Percentiles rank a stretch among this genome's conserved stretches.
phyloP scores from a whole-genome alignment of 192 early-diverging fungal species.

The Coemansia sp. region DNA sequence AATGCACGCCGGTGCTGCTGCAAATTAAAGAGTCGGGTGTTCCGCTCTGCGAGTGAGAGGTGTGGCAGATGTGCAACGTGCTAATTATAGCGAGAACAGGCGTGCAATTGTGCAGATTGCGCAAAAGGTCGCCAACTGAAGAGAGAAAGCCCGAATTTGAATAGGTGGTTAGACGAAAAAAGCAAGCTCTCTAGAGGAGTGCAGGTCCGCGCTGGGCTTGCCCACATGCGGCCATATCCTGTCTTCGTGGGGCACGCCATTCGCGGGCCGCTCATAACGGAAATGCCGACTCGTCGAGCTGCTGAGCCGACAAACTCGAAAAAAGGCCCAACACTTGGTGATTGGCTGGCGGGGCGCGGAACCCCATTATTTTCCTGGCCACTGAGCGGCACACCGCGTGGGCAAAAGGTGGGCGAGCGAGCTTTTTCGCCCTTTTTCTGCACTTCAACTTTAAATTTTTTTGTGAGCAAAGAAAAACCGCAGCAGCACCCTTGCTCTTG shows the following conservation, averaged over 20 bases:
- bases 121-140: not conserved
- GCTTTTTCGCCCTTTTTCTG: not conserved
- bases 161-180: not conserved
- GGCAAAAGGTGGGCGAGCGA: not conserved
- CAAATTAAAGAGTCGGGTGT: not conserved
- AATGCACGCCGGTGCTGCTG: not conserved
- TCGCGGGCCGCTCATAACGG: too few relatives aligned
- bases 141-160: not conserved
- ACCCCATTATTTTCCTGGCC: not conserved
- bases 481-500: not conserved
- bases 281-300: too few relatives aligned
- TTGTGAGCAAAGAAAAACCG: not conserved
- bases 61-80: not conserved
- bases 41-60: not conserved
- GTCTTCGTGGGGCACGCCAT: too few relatives aligned
- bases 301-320: too few relatives aligned
- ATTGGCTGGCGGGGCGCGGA: too few relatives aligned
- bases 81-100: slow-evolving; percentile 3
- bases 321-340: too few relatives aligned
- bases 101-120: slow-evolving; percentile 7
- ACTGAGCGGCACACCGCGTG: not conserved
- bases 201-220: too few relatives aligned
- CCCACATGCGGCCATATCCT: too few relatives aligned
- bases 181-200: too few relatives aligned
- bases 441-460: not conserved